Evolutionary conservation across 768 basidiomycete species (phyloP), one percentile per base, ranked within the genome.

Genomic region (Collybiopsis confluens): DNA sequence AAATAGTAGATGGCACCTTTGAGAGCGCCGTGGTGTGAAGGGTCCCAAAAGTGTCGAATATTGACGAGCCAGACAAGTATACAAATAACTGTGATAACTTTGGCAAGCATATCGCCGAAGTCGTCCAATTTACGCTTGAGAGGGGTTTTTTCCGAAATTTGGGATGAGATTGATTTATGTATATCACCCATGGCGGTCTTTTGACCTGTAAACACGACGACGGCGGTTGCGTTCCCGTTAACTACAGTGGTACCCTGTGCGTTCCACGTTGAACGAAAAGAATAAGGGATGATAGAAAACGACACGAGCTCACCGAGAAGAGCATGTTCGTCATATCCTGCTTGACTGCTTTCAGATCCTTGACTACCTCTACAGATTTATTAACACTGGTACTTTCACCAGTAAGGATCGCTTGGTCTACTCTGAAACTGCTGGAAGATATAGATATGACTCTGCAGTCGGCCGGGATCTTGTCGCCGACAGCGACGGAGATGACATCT

Each of bases 261-360:
- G 9, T 37, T 41, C 21, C 38, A 37, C 23, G 48, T 38, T 36
- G 43, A 20, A 38, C 41, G 30, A 13, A 28, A 40, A 20, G n/a
- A 36, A 20, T 36, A 26, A 41, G 35, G 11, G 36, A 24, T 26
- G 5, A n/a, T n/a, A n/a, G n/a, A n/a, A 24, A 52, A 18, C 54
- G 51, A 20, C 43, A 33, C 16, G 26, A 40, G 68, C 84, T 62
- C 61, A 92, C 92, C 8, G 92, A 86, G 70, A 98, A 98, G 10
- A 98, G 73, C 71, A 97, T 97, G 70, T 98, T 98, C 54, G 80
- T 85, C 95, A 96, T 96, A 63, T 99, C 96, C 70, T 98, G 96
- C 71, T 96, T 97, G 55, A 98, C 96, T 6, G 95, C 96, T 59
- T 75, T 80, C 33, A 62, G 45, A 63, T 98, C 96, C 9, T 73